Base-by-base conservation (phyloP, 129 eudicot species). In the Erigeron canadensis region DNA sequence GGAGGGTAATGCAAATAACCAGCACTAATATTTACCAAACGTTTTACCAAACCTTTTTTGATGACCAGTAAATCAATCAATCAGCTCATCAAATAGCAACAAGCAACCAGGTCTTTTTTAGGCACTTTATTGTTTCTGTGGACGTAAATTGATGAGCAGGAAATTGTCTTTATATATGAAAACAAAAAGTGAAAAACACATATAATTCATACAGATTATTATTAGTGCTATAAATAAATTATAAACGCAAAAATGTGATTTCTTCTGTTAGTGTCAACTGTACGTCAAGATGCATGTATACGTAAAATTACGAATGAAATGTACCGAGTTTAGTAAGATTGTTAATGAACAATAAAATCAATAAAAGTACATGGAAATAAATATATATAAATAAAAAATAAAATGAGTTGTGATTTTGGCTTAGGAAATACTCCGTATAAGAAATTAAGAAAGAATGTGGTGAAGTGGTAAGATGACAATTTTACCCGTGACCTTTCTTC, bases 71-170 rank as follows among this genome's bases (percentile, higher is more conserved):
- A 28, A 62, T 5, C 61, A 46, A n/a, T 39, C 48, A 46, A 61
- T 61, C 77, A 73, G 12, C 47, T 46, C 46, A 61, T 62, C 77
- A 73, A 61, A 61, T 60, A 34, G 28, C 21, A 71, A 2, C 44
- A 71, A 7, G 39, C 16, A 12, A 4, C 10, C 2, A 21, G 18
- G 16, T 53, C 4, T 53, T 53, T n/a, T 53, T 0, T 53, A 53
- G 16, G 8, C 23, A 4, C 65, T 22, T 60, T 11, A 7, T 22
- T 7, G 0, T 57, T 34, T 16, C 15, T 53, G 39, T 5, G 23
- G 7, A 69, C 39, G 48, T 10, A 38, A 68, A 16, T 64, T 41
- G 39, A 64, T 48, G 41, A 64, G 56, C 16, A 50, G 56, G 12
- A 50, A 50, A 4, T 50, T 50, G 56, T 50, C 19, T 50, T 1